phyloP scores from a whole-genome alignment of 768 basidiomycete species.

The Boletus rubescentipes region DNA sequence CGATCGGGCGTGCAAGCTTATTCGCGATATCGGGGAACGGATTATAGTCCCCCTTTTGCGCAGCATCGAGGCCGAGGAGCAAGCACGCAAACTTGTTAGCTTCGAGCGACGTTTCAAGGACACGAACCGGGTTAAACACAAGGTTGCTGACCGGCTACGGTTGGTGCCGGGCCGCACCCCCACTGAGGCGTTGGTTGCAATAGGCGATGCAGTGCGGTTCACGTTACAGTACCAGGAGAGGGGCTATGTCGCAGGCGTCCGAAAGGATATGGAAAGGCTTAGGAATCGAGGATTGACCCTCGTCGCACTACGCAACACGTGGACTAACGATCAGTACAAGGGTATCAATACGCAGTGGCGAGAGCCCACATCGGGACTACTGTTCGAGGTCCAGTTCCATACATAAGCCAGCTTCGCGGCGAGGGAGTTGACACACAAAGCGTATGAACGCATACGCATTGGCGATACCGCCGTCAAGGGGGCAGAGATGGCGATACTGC shows the following conservation, averaged over 20 bases:
- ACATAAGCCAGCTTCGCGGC: not conserved
- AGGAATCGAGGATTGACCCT: not conserved
- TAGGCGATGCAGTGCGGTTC: not conserved
- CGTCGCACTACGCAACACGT: not conserved
- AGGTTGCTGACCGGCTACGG: not conserved
- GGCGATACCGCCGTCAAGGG: not conserved
- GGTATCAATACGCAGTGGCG: not conserved
- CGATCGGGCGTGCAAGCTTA: not conserved
- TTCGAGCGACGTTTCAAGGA: not conserved
- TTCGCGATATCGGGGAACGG: not conserved
- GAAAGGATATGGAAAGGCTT: not conserved
- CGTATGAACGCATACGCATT: slow-evolving; percentile 1
- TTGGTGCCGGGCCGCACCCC: not conserved
- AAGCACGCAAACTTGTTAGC: not conserved
- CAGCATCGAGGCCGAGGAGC: not conserved
- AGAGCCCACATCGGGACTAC: not conserved
- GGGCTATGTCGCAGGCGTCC: not conserved
- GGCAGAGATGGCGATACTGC: not conserved
- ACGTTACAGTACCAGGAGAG: not conserved
- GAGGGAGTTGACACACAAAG: not conserved
- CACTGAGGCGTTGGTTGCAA: not conserved
- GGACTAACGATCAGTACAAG: not conserved
- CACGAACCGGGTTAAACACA: not conserved
- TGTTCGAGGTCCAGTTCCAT: slow-evolving; percentile 5
- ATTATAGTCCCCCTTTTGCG: not conserved